Evolutionary conservation across 106 monocot species (phyloP).

Genomic region (Dendrobium huoshanense): DNA sequence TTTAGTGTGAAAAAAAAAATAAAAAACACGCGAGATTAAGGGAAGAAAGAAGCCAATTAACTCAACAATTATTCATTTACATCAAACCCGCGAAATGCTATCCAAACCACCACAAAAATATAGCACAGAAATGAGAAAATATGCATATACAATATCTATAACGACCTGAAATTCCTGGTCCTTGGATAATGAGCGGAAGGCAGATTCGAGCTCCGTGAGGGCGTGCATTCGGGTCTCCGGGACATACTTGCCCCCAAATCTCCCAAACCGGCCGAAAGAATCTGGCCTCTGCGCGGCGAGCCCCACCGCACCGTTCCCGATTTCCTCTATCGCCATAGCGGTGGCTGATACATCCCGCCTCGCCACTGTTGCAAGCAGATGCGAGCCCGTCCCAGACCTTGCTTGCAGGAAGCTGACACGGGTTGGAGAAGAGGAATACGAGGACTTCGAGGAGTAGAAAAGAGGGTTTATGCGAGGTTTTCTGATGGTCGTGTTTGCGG

Average conservation of each 20-base stretch:
- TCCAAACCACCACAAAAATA: neutral
- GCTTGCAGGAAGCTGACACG: neutral
- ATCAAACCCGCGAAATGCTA: neutral
- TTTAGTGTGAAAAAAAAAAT: neutral
- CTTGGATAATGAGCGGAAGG: constrained; percentile 31
- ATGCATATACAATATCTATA: neutral
- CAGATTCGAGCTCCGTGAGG: constrained; percentile 53
- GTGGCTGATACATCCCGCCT: neutral
- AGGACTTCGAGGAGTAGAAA: neutral
- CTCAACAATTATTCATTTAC: neutral
- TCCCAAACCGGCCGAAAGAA: constrained; percentile 65
- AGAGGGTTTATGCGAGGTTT: neutral
- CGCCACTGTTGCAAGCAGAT: neutral
- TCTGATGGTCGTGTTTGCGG: neutral
- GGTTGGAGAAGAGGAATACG: neutral
- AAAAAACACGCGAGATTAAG: neutral
- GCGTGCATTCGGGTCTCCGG: constrained; percentile 92
- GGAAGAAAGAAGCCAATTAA: neutral
- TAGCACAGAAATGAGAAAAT: neutral
- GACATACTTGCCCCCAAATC: constrained; percentile 89
- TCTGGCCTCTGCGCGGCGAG: constrained; percentile 39
- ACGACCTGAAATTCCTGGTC: constrained; percentile 69
- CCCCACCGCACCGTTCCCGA: neutral
- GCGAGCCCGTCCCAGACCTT: neutral
- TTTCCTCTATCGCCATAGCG: constrained; percentile 5